Conservation (phyloP, 2,329 filamentous ascomycete species). For the Arthrocladium fulminans region DNA sequence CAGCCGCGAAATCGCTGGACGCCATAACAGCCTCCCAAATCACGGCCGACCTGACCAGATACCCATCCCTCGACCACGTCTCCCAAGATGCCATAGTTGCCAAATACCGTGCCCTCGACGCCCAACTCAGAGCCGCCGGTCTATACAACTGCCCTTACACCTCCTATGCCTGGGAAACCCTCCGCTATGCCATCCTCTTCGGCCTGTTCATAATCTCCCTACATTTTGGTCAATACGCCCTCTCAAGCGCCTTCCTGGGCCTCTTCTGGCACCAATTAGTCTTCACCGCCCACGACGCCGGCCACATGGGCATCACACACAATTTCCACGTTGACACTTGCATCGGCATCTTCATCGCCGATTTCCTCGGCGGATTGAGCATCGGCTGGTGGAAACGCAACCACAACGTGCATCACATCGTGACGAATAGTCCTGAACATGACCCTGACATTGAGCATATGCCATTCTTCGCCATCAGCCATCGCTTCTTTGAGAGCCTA, state of each 20-base stretch:
- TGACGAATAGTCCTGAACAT: constrained; percentile 90
- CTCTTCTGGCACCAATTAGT: constrained; percentile 89
- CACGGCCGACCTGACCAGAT: constrained; percentile 42
- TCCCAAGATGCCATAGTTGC: constrained; percentile 67
- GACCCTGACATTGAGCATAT: constrained; percentile 92
- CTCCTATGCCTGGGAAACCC: constrained; percentile 65
- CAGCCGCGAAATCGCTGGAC: constrained; percentile 13
- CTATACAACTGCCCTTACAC: constrained; percentile 78
- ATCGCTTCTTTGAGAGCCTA: constrained; percentile 65
- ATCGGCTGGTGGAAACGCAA: constrained; percentile 95
- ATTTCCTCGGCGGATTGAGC: constrained; percentile 81
- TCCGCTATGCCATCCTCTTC: constrained; percentile 63
- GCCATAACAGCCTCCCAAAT: constrained; percentile 13
- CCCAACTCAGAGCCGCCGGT: constrained; percentile 62
- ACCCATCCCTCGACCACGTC: constrained; percentile 63
- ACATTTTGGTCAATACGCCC: constrained; percentile 55
- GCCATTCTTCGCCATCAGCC: constrained; percentile 79
- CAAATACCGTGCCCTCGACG: constrained; percentile 72
- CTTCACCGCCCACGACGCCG: constrained; percentile 89
- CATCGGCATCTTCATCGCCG: constrained; percentile 82
- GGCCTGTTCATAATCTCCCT: constrained; percentile 53
- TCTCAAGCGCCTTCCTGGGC: constrained; percentile 67
- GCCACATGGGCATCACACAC: constrained; percentile 96
- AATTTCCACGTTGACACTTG: constrained; percentile 71
- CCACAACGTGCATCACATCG: constrained; percentile 94